phyloP scores from a whole-genome alignment of 768 basidiomycete genomes.

The Termitomyces sp. region DNA sequence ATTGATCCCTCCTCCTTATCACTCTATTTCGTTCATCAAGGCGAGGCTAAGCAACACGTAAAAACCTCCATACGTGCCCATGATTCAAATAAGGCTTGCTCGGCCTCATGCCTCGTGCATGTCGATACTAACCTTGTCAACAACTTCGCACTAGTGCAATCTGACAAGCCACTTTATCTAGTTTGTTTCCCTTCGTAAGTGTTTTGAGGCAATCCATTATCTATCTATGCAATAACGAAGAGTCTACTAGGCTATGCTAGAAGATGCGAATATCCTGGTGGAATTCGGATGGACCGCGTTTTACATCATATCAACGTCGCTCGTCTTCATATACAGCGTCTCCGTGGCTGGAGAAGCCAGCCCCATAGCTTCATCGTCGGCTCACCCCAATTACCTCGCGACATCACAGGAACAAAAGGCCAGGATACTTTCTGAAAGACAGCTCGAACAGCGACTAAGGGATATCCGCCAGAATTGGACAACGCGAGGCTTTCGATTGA shows the following conservation, averaged over 20 bases:
- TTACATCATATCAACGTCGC: conserved; percentile 9
- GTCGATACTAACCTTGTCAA: neutral
- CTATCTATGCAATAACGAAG: neutral
- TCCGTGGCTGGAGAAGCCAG: conserved; percentile 7
- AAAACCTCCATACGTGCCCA: neutral
- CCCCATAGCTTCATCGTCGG: neutral
- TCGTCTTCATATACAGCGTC: conserved; percentile 12
- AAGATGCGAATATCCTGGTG: neutral
- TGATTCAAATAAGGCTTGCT: neutral
- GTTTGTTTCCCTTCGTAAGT: neutral
- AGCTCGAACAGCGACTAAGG: conserved; percentile 17
- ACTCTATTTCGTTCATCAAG: neutral
- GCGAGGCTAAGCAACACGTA: neutral
- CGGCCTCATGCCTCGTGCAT: neutral
- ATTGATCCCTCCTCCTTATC: neutral
- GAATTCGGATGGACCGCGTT: conserved; percentile 10
- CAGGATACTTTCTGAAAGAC: conserved; percentile 13
- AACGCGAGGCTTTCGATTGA: conserved; percentile 19
- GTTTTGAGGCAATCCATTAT: neutral
- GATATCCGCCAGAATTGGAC: conserved; percentile 10
- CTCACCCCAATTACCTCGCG: conserved; percentile 12
- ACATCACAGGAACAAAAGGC: conserved; percentile 15
- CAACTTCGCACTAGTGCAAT: neutral
- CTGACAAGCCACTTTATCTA: neutral
- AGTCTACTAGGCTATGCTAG: neutral